A percentile compares a stretch with the other conserved stretches of the same genome.
These are phyloP conservation scores for Aureobasidium sp. DNA, from an alignment of 2,329 filamentous ascomycete species.

Conservation along the genomic window DNA sequence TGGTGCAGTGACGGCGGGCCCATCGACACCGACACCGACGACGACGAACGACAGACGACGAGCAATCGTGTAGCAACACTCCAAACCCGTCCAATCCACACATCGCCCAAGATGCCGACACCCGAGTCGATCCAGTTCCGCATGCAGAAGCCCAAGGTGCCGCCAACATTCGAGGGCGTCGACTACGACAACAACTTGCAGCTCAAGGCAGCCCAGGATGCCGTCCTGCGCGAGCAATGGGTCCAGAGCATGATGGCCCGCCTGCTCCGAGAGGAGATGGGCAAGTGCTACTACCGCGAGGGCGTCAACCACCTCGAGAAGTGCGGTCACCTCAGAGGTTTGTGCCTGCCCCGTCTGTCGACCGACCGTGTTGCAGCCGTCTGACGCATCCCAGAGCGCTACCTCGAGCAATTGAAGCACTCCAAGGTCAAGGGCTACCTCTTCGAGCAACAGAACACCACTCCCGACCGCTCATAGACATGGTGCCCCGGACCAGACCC, in stretches of 20 bases:
- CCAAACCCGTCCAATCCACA: neutral
- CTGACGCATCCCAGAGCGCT: conserved; percentile 52
- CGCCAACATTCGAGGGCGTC: conserved; percentile 77
- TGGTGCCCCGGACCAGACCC: neutral
- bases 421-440: conserved; percentile 71
- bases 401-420: conserved; percentile 67
- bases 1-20: neutral
- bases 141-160: conserved; percentile 72
- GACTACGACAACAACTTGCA: conserved; percentile 75
- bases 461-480: conserved; percentile 42
- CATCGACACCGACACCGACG: neutral
- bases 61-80: neutral
- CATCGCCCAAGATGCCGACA: conserved; percentile 55
- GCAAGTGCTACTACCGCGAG: conserved; percentile 77
- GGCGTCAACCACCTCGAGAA: conserved; percentile 85
- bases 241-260: conserved; percentile 83
- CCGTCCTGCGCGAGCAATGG: conserved; percentile 79
- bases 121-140: conserved; percentile 75
- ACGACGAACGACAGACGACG: neutral
- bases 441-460: conserved; percentile 71
- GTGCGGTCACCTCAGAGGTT: conserved; percentile 72
- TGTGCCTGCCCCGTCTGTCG: conserved; percentile 29
- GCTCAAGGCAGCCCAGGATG: conserved; percentile 74
- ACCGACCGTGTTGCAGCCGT: neutral
- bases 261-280: conserved; percentile 70